Evolutionary conservation across 2,329 filamentous ascomycete genomes (phyloP), one percentile per base, ranked within the genome.

Genomic region (Hypomyces rosellus): DNA sequence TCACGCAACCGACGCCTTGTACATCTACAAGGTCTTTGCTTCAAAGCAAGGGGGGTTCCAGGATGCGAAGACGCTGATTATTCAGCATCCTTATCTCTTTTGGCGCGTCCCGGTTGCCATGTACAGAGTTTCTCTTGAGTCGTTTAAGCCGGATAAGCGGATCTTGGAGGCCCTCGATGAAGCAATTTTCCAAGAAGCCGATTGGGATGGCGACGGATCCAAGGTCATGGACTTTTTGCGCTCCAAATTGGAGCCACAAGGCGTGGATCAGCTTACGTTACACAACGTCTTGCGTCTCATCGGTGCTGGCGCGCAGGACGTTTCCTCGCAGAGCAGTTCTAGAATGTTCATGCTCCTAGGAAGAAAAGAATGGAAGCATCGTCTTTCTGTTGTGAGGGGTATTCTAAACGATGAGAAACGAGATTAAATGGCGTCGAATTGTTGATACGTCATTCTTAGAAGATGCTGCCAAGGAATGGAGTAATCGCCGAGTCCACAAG

Each of bases 21-120:
- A 69, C 45, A 41, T 59, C n/a, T 52, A 55, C 39, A 45, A 51
- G 20, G 55, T 62, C 39, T 56, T 46, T 37, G 54, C 40, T 48
- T 56, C 46, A 50, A 62, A 49, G 48, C 58, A 20, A 48, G 60
- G 58, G 6, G 62, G 60, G 16, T 58, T 65, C 40, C 57, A 58
- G 12, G 49, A 47, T 33, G 49, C 55, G 1, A 50, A 49, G 7
- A 44, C 52, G 9, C 52, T 68, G 4, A 44, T 66, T 34, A 56
- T 48, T 9, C 55, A 62, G 8, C 63, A 69, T 30, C 68, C 69
- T 1, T 69, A 69, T 49, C 63, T 71, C 40, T 63, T 72, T 53
- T 72, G 68, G 66, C 62, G 65, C 3, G 62, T 69, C 16, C 66
- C 67, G 1, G 44, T 50, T n/a, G 33, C 39, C 6, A 44, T 61